Conservation (phyloP, 2,329 filamentous ascomycete species). For the Stemphylium beticola region DNA sequence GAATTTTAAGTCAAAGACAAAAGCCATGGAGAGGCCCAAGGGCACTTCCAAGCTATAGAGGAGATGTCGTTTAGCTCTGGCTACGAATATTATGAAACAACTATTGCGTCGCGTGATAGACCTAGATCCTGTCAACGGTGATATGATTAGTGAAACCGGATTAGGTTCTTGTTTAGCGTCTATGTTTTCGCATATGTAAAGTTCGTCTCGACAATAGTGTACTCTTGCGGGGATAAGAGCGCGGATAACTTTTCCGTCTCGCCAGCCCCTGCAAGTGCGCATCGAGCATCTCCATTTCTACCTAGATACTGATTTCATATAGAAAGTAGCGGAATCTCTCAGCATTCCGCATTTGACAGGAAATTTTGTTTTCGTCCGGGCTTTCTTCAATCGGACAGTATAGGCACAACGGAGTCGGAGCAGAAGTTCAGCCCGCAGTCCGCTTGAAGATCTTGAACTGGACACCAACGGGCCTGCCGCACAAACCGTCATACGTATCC, state of each 20-base stretch:
- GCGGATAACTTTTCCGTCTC: background rate
- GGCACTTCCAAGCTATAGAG: constrained; percentile 54
- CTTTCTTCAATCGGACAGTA: background rate
- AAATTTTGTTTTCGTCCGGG: background rate
- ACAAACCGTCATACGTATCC: background rate
- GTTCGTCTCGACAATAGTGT: background rate
- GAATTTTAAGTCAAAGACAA: constrained; percentile 67
- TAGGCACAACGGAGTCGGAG: background rate
- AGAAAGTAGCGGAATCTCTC: too few species aligned
- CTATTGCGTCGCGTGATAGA: too few species aligned
- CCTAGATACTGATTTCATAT: too few species aligned
- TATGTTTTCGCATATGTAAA: too few species aligned
- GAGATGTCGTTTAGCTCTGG: background rate
- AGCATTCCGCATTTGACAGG: too few species aligned
- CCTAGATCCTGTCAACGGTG: too few species aligned
- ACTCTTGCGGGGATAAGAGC: background rate
- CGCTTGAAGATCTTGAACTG: background rate
- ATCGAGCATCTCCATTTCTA: background rate
- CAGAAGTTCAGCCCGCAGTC: background rate
- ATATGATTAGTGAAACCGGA: too few species aligned
- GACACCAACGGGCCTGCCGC: background rate
- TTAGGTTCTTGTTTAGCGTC: too few species aligned
- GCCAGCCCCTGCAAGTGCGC: background rate
- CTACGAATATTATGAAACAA: too few species aligned
- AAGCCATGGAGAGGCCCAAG: constrained; percentile 54